These are phyloP conservation scores for Aspergillus floridensis DNA, from an alignment of 2,329 filamentous ascomycete species.

Conservation along the genomic window DNA sequence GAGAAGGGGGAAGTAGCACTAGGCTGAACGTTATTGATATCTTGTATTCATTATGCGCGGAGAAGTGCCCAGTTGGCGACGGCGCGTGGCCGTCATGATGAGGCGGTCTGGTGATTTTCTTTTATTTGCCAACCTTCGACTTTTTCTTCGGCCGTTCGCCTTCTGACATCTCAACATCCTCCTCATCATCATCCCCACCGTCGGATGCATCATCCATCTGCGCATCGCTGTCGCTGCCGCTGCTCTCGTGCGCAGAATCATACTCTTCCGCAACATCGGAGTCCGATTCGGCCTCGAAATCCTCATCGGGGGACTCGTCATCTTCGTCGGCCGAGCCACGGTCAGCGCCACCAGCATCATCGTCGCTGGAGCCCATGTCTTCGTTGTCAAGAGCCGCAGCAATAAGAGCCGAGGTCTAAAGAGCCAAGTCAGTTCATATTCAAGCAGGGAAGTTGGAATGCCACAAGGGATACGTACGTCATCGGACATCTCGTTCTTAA, in stretches of 20 bases:
- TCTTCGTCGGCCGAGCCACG: slow-evolving; percentile 94
- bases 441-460: neutral
- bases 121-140: slow-evolving; percentile 49
- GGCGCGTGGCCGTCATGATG: neutral
- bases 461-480: slow-evolving; percentile 61
- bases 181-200: slow-evolving; percentile 42
- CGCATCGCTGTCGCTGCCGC: slow-evolving; percentile 64
- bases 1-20: neutral
- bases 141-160: slow-evolving; percentile 64
- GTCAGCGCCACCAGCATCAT: slow-evolving; percentile 69
- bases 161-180: slow-evolving; percentile 32
- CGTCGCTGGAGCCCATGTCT: slow-evolving; percentile 78
- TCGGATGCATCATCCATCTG: slow-evolving; percentile 53
- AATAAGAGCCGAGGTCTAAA: slow-evolving; percentile 58
- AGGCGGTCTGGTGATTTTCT: neutral
- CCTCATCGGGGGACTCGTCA: slow-evolving; percentile 90
- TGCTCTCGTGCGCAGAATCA: slow-evolving; percentile 87
- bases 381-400: slow-evolving; percentile 81
- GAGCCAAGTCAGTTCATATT: slow-evolving; percentile 23
- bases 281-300: slow-evolving; percentile 89
- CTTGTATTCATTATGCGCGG: slow-evolving; percentile 16
- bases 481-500: slow-evolving; percentile 98
- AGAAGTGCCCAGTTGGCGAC: slow-evolving; percentile 3
- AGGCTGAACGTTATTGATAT: slow-evolving; percentile 1
- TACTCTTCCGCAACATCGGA: slow-evolving; percentile 96